These are phyloP conservation scores for Rubus parviflorus DNA, from an alignment of 306 rosid genomes.

Conservation along the genomic window DNA sequence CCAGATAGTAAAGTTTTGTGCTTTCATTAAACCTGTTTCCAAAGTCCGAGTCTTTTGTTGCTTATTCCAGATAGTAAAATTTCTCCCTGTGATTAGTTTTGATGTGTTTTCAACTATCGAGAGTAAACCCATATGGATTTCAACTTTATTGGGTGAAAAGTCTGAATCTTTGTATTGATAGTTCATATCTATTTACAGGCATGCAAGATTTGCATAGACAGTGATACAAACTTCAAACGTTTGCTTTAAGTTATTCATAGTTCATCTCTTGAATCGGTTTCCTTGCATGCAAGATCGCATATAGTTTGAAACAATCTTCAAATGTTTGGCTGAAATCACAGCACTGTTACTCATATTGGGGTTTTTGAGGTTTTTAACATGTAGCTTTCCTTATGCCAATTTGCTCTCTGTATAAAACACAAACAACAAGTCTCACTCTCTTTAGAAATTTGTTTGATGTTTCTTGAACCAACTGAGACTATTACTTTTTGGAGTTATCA, in stretches of 20 bases:
- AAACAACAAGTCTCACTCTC: not conserved
- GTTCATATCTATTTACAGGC: constrained; percentile 10
- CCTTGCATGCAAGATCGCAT: constrained; percentile 3
- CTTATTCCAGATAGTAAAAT: not conserved
- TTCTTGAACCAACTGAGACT: not conserved
- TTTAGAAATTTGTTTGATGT: not conserved
- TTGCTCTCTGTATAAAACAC: not conserved
- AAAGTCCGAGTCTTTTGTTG: constrained; percentile 17
- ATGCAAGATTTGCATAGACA: constrained; percentile 1
- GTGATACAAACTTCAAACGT: not conserved
- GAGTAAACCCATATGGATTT: constrained; percentile 9
- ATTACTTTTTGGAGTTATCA: not conserved
- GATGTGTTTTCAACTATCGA: constrained; percentile 18
- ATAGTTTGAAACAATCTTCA: not conserved
- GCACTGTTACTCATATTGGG: not conserved
- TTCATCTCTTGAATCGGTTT: constrained; percentile 22
- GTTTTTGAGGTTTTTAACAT: constrained; percentile 1
- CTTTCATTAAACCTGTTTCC: constrained; percentile 14
- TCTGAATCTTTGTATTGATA: constrained; percentile 3
- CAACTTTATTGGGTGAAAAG: not conserved
- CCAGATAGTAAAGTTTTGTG: not conserved
- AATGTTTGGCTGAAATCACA: constrained; percentile 2
- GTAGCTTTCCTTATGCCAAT: not conserved
- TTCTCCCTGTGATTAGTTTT: constrained; percentile 21
- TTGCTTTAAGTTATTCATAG: constrained; percentile 1